Base-by-base conservation (phyloP, 164 flowering plant species). In the Vitis vinifera region DNA sequence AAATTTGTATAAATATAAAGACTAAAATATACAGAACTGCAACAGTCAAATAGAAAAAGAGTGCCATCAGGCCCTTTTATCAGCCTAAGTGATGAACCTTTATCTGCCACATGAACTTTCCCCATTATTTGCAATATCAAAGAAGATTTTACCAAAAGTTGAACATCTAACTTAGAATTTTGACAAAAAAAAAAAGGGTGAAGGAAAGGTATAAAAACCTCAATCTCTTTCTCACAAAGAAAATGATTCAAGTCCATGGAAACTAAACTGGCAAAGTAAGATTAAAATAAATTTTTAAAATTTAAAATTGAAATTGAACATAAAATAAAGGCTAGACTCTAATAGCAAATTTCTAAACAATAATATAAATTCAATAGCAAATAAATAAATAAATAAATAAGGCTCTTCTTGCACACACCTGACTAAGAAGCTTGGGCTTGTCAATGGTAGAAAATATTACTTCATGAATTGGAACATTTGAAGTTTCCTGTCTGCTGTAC, bases 371-470 rank as follows among this genome's bases (percentile, higher is more conserved):
- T n/a, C 44, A 55, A 64, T 30, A 12, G 11, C 2, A 67, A 63
- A 60, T 9, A 62, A 76, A 19, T 47, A 67, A 63, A 60, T 14
- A 62, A 76, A 19, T 47, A 30, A 66, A 17, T 17, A 67, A 16
- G 9, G 52, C 37, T 51, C 13, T 44, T 66, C 55, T 63, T 19
- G 61, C 47, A 58, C 51, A 47, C 81, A 89, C 99, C 99, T 92
- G 97, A 74, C 99, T 91, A 57, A 94, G 94, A 80, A 94, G 97
- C 82, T 94, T 94, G 59, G 99, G 99, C 80, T 90, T 94, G 82
- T 94, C 99, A 48, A 83, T 63, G 6, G 97, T 84, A 59, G 97
- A 92, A 79, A 92, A 91, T 82, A 91, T 87, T 50, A 94, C 86
- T 83, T 94, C 99, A 82, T 94, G 93, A 53, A 91, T 68, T n/a